Conservation (phyloP, 2,329 filamentous ascomycete species). For the Alternaria solani region DNA sequence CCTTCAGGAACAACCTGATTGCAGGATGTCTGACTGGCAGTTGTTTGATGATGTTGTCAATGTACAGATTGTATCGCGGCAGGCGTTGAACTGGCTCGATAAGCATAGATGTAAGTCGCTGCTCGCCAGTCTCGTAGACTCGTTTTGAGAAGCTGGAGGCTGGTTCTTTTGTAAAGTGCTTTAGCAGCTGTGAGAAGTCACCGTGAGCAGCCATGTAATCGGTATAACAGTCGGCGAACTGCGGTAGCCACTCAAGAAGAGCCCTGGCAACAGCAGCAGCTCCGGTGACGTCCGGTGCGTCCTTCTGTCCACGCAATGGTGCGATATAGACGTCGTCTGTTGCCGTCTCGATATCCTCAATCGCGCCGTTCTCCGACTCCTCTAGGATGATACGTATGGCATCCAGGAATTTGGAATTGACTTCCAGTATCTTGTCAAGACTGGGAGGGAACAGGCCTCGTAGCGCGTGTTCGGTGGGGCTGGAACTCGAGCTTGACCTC, state of each 20-base stretch:
- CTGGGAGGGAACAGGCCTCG: slow-evolving; percentile 82
- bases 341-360: slow-evolving; percentile 74
- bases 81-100: slow-evolving; percentile 97
- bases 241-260: slow-evolving; percentile 90
- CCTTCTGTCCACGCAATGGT: slow-evolving; percentile 44
- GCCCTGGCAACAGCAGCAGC: slow-evolving; percentile 79
- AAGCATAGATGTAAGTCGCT: slow-evolving; percentile 85
- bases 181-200: slow-evolving; percentile 82
- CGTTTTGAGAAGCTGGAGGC: slow-evolving; percentile 83
- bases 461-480: slow-evolving; percentile 75
- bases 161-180: slow-evolving; percentile 75
- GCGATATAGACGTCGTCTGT: slow-evolving; percentile 51
- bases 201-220: slow-evolving; percentile 93
- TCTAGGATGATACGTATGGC: slow-evolving; percentile 80
- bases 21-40: slow-evolving; percentile 87
- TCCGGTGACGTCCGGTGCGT: slow-evolving; percentile 75
- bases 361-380: slow-evolving; percentile 81
- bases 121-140: slow-evolving; percentile 85
- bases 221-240: slow-evolving; percentile 88
- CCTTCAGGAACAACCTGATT: slow-evolving; percentile 81
- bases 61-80: slow-evolving; percentile 92
- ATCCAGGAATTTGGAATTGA: slow-evolving; percentile 82
- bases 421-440: slow-evolving; percentile 78
- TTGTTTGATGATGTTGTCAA: slow-evolving; percentile 90
- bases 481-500: slow-evolving; percentile 67